phyloP scores from a whole-genome alignment of 2,329 filamentous ascomycete genomes.

The Trichoderma hamatum region DNA sequence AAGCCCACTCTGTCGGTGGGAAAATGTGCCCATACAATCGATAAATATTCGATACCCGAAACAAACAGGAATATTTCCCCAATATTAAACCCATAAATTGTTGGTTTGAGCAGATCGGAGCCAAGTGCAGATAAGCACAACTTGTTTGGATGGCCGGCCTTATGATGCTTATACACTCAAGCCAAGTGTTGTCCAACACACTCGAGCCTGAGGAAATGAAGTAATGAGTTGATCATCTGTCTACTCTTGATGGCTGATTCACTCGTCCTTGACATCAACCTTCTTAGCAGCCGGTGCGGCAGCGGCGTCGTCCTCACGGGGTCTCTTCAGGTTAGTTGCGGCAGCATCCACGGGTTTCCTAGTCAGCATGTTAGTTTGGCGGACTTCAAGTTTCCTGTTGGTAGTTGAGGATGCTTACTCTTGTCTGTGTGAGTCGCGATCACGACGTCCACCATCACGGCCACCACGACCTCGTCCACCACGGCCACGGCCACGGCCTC shows the following conservation, averaged over 20 bases:
- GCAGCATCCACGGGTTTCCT: constrained; percentile 25
- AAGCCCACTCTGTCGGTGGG: neutral
- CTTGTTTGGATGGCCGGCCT: neutral
- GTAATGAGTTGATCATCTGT: neutral
- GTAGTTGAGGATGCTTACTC: constrained; percentile 31
- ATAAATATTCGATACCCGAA: constrained; percentile 13
- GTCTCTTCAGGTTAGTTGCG: constrained; percentile 55
- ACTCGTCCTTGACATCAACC: constrained; percentile 56
- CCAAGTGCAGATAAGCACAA: neutral
- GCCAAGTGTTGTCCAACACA: neutral
- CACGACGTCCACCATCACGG: constrained; percentile 43
- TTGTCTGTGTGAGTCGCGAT: constrained; percentile 30
- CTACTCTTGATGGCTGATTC: constrained; percentile 24
- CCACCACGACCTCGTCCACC: constrained; percentile 49
- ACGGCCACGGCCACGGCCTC: constrained; percentile 50
- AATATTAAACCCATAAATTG: constrained; percentile 5
- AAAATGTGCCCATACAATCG: constrained; percentile 1
- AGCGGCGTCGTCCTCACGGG: constrained; percentile 55
- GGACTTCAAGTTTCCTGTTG: neutral
- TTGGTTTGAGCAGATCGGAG: neutral
- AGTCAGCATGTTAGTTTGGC: neutral
- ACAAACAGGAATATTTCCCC: constrained; percentile 3
- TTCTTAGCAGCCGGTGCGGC: constrained; percentile 61
- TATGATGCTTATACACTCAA: constrained; percentile 4
- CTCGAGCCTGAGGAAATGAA: neutral